phyloP scores from a whole-genome alignment of 176 grass and related monocot species.

The Alloteropsis semialata region DNA sequence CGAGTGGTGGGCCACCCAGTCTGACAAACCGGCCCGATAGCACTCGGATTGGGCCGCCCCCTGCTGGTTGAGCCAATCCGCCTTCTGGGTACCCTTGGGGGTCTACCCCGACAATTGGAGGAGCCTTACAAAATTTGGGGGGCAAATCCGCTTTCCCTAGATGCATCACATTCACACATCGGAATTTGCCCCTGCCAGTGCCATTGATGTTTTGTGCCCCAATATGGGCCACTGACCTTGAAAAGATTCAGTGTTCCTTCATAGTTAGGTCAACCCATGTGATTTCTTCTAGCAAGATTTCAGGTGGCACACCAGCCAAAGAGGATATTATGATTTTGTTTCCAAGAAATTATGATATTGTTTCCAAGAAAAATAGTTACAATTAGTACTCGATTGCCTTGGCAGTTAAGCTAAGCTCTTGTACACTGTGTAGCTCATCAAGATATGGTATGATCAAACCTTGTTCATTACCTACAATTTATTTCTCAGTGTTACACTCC shows the following conservation, averaged over 20 bases:
- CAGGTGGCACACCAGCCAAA: not conserved
- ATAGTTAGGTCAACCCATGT: not conserved
- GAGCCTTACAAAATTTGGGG: too few species aligned
- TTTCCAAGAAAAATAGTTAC: not conserved
- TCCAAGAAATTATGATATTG: too few species aligned
- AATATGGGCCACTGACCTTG: not conserved
- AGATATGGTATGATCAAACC: not conserved
- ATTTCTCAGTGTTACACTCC: not conserved
- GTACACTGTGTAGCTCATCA: not conserved
- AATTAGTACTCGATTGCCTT: constrained; percentile 7
- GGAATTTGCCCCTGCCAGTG: not conserved
- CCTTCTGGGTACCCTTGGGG: too few species aligned
- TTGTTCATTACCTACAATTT: not conserved
- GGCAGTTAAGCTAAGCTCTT: not conserved
- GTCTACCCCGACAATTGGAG: too few species aligned
- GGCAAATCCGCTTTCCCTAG: not conserved
- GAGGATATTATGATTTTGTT: not conserved
- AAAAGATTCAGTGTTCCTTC: too few species aligned
- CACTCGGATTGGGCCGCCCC: too few species aligned
- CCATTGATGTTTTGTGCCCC: not conserved
- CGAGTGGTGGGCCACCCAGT: too few species aligned
- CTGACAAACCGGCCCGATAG: too few species aligned
- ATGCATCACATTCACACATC: not conserved
- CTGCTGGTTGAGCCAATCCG: too few species aligned
- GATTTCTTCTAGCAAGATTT: not conserved